Evolutionary conservation across 306 rosid genomes (phyloP), one percentile per base, ranked within the genome.

Genomic region (Acacia acuminata): DNA sequence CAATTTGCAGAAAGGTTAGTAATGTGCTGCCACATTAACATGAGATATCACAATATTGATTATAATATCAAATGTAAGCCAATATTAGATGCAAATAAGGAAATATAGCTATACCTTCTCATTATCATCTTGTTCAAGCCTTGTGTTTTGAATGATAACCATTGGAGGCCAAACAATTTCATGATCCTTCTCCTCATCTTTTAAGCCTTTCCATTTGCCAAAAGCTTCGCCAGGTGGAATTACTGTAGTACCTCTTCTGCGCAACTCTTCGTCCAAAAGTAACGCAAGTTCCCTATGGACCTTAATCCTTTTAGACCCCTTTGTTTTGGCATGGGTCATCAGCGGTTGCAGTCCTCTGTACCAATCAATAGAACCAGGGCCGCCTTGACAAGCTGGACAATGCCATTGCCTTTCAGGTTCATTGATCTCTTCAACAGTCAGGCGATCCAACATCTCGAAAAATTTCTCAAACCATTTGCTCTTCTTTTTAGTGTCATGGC

Each of bases 341-440:
- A 93, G 81, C n/a, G 97, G 96, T 82, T 93, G 96, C 87, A 93
- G 78, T 77, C 97, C 97, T 34, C 82, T 81, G 71, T 78, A 93
- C 97, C 94, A 90, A 63, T 90, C 92, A 82, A 93, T 91, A 77
- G 96, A 81, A 85, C 97, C 96, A 67, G 97, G 94, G 22, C 96
- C 94, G 40, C 85, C 79, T 84, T 87, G 89, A 82, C 96, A 93
- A 67, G 94, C 94, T 40, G 96, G 96, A 84, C 94, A 91, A 73
- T 93, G 97, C 94, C 97, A 93, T 83, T 89, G 90, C 87, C 96
- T 88, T 50, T 76, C 91, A 13, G 93, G 92, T 24, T 93, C 92
- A 75, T 73, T 86, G 1, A 93, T 88, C 73, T 89, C 85, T 0
- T 75, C 90, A 11, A 88, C 68, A 16, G 89, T 65, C 63, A 93